Evolutionary conservation across 2,329 filamentous ascomycete species (phyloP), one percentile per base, ranked within the genome.

Genomic region (Tolypocladium ovalisporum): DNA sequence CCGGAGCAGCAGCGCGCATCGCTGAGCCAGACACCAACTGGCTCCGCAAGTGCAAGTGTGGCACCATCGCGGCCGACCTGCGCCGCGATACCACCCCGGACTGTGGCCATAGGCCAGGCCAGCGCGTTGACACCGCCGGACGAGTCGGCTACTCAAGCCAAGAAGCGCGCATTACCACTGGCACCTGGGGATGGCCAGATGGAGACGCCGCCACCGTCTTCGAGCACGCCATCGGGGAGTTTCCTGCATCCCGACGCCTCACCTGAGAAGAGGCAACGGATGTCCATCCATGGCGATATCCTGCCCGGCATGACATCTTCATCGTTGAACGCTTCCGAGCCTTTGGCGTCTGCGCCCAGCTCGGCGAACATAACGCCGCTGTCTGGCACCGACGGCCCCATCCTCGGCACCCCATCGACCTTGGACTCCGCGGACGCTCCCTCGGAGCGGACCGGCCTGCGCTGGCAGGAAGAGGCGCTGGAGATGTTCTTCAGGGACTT

Each of bases 401-500:
- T 49, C 15, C 49, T 54, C 29, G 36, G 24, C n/a, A 34, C 9
- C 27, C 57, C 69, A 1, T 51, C 75, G 6, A 74, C 22, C 24
- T 17, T n/a, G 24, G 47, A 78, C 42, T 74, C 75, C 6, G 70
- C 75, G 6, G 77, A 79, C 32, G 72, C 73, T 2, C 67, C 78
- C 24, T 70, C 68, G 39, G 64, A 70, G 9, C 70, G 74, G 22
- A 64, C 64, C n/a, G 66, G 70, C 7, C 72, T 76, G 7, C 74
- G 70, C 40, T 84, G 80, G 80, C 74, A 79, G 6, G 81, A 84
- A 65, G 77, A 80, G 65, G 81, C 81, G 0, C 72, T 84, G 55
- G 81, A 84, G 57, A 74, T 83, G 6, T 80, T 84, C 63, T 84
- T 84, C 67, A 73, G 75, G 36, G 81, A 84, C 59, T 84, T 84